Base-by-base conservation (phyloP, 2,329 filamentous ascomycete genomes). In the Podosphaera fusca region DNA sequence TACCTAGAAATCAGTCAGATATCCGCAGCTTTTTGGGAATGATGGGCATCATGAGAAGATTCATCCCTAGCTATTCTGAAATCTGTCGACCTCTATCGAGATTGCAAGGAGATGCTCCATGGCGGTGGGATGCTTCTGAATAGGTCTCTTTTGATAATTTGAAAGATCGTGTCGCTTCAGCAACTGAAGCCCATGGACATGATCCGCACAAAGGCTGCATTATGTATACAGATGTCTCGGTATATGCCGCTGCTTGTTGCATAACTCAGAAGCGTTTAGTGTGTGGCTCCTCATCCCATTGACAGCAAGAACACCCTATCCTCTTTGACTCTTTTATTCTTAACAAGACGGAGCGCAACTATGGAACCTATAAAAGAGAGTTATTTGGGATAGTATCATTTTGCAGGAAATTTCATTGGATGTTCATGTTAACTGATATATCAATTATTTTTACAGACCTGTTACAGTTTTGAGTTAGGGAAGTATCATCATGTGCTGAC, bases 151-250 rank as follows among this genome's bases (percentile, higher is more conserved):
- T 54, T n/a, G 51, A 54, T 10, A 14, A 36, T 40, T 38, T 54
- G 51, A 54, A 54, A 54, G 51, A 54, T 29, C 35, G 36, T 4
- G 51, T 40, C 8, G 35, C 51, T 36, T 40, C 12, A 12, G 35
- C 38, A 29, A 54, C 51, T 36, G 51, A 54, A 38, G 29, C 35
- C 14, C 35, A 54, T 30, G 33, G 34, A 36, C n/a, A 54, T 54
- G 51, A 54, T 40, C 51, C 51, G 69, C 69, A 46, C 69, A 69
- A 2, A 21, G 31, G 33, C n/a, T 52, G 33, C n/a, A 33, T 52
- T 12, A 29, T 54, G 31, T 40, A 54, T 38, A 29, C 35, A 29
- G 51, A 54, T 38, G 35, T 54, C 21, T 54, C 51, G 21, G 6
- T 34, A 7, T 55, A 31, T n/a, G 53, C 52, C 5, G 53, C 53